These are phyloP conservation scores for Alternaria infectoria DNA, from an alignment of 2,329 filamentous ascomycete genomes.

Conservation along the genomic window DNA sequence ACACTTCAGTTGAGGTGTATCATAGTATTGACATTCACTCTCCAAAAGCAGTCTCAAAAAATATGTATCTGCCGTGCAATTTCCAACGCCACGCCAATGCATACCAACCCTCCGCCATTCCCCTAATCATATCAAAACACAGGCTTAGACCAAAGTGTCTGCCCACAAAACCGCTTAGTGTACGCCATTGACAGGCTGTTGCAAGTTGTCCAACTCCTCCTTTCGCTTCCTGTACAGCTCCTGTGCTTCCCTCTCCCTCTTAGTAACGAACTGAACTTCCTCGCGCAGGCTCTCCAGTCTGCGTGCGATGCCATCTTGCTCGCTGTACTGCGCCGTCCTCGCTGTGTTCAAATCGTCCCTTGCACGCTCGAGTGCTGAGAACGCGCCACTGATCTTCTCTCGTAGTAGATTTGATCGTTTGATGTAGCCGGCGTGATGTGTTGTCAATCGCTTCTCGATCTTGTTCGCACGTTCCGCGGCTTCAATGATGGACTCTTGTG, in stretches of 20 bases:
- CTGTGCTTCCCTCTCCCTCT: constrained; percentile 87
- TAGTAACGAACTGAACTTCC: constrained; percentile 82
- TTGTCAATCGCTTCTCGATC: constrained; percentile 88
- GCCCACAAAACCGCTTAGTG: constrained; percentile 27
- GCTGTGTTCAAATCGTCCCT: constrained; percentile 75
- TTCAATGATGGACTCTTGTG: constrained; percentile 74
- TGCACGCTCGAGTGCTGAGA: constrained; percentile 75
- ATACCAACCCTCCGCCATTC: background rate
- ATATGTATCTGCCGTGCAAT: constrained; percentile 2
- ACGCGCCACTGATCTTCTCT: constrained; percentile 78
- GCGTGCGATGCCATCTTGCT: constrained; percentile 75
- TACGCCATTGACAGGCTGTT: constrained; percentile 45
- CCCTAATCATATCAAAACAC: background rate
- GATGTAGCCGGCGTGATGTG: constrained; percentile 90
- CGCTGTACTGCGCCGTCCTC: constrained; percentile 75
- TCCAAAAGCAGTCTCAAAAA: background rate
- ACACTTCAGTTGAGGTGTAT: background rate
- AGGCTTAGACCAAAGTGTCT: background rate
- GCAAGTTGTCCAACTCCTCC: constrained; percentile 75
- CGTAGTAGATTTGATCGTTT: constrained; percentile 81
- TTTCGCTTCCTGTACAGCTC: constrained; percentile 78
- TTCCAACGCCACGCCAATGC: constrained; percentile 18
- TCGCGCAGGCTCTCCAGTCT: constrained; percentile 77
- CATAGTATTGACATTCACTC: background rate
- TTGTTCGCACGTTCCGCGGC: constrained; percentile 83